Evolutionary conservation across 228 moss, liverwort and hornwort species (phyloP).

Genomic region (Sphagnum fallax): DNA sequence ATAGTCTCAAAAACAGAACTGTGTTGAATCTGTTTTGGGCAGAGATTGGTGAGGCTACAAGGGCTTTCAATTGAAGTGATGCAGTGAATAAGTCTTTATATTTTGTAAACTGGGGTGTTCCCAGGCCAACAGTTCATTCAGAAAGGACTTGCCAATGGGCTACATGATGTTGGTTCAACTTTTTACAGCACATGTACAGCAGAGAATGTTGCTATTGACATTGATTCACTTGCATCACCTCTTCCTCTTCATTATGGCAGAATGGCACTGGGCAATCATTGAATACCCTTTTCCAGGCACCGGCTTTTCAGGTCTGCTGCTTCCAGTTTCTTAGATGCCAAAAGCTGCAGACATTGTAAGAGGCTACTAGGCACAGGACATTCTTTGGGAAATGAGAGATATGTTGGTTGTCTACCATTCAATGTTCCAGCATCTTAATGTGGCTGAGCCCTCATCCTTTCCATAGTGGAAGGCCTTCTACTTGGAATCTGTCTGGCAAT

Average conservation of each 20-base stretch:
- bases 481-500: constrained; percentile 41
- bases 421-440: constrained; percentile 39
- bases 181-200: constrained; percentile 78
- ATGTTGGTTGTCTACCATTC: constrained; percentile 69
- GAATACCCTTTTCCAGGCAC: constrained; percentile 74
- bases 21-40: constrained; percentile 87
- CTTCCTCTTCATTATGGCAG: constrained; percentile 76
- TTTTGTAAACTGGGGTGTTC: constrained; percentile 65
- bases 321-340: constrained; percentile 70
- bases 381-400: constrained; percentile 92
- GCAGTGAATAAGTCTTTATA: constrained; percentile 59
- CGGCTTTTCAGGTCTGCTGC: constrained; percentile 72
- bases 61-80: constrained; percentile 74
- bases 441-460: constrained; percentile 32
- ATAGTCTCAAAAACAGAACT: constrained; percentile 49
- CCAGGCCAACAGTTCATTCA: constrained; percentile 79
- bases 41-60: constrained; percentile 84
- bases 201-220: constrained; percentile 42
- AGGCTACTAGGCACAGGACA: constrained; percentile 81
- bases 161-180: constrained; percentile 90
- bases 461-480: constrained; percentile 74
- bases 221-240: constrained; percentile 57
- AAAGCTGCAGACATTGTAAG: constrained; percentile 82
- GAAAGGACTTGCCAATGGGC: constrained; percentile 81
- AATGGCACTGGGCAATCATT: constrained; percentile 76